Evolutionary conservation across 169 alveolate species (phyloP).

Genomic region (Cyclospora cayetanensis): DNA sequence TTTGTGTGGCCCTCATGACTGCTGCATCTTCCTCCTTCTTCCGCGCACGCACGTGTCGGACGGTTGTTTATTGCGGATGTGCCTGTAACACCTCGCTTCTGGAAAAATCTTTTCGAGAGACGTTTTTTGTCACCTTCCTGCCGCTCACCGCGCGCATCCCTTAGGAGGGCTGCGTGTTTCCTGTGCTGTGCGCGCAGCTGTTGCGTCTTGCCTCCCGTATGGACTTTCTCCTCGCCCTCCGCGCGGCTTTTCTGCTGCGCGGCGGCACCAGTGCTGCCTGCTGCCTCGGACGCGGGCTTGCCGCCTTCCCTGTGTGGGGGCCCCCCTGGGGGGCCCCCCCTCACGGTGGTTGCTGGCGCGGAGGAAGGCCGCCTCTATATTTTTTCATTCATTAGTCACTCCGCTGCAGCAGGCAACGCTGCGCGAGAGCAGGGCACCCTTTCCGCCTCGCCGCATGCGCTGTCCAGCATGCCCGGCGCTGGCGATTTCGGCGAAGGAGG

Average conservation of each 20-base stretch:
- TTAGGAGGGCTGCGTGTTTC: not conserved
- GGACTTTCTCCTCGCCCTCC: not conserved
- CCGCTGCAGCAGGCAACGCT: too few species aligned
- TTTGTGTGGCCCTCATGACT: too few species aligned
- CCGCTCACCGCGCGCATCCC: too few species aligned
- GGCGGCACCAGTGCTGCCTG: not conserved
- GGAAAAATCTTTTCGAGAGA: too few species aligned
- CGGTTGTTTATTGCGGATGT: too few species aligned
- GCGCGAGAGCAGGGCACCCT: not conserved
- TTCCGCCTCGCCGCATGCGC: not conserved
- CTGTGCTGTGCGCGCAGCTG: conserved; percentile 46
- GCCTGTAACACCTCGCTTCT: too few species aligned
- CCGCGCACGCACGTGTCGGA: too few species aligned
- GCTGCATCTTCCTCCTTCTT: too few species aligned
- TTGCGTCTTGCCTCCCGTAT: not conserved
- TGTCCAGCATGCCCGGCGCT: not conserved
- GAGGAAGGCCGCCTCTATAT: not conserved
- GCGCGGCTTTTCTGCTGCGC: conserved; percentile 9
- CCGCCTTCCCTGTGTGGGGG: too few species aligned
- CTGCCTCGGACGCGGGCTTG: not conserved
- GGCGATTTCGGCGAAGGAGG: not conserved
- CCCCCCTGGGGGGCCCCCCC: too few species aligned
- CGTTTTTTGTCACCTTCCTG: too few species aligned
- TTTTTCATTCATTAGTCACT: not conserved
- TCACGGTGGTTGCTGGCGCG: not conserved